Evolutionary conservation across 192 early-diverging fungal genomes (phyloP).

Genomic region (Entomortierella beljakovae): DNA sequence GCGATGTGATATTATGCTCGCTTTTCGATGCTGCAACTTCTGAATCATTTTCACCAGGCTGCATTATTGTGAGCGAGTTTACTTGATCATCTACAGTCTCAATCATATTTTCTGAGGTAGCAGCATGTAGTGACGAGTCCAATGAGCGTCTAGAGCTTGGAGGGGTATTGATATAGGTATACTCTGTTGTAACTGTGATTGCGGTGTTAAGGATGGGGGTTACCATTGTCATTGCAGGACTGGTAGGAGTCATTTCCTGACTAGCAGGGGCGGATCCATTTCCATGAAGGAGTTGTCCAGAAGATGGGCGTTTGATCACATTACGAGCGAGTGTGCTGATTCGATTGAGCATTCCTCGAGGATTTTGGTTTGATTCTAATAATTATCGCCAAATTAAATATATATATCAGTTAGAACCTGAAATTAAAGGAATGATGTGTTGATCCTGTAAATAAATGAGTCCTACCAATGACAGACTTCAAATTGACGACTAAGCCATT

Average conservation of each 20-base stretch:
- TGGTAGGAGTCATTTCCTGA: background rate
- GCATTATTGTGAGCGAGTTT: background rate
- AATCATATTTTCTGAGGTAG: slow-evolving; percentile 2
- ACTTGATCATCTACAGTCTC: slow-evolving; percentile 20
- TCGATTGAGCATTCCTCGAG: slow-evolving; percentile 35
- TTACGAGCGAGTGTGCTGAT: slow-evolving; percentile 39
- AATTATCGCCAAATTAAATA: background rate
- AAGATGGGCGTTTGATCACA: slow-evolving; percentile 30
- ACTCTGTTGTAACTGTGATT: background rate
- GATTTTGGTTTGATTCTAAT: slow-evolving; percentile 38
- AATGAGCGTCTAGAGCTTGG: too few species aligned
- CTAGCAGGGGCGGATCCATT: background rate
- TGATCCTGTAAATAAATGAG: background rate
- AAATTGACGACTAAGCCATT: slow-evolving; percentile 23
- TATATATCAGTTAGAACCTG: background rate
- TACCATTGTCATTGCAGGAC: background rate
- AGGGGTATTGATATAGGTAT: too few species aligned
- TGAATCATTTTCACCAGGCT: too few species aligned
- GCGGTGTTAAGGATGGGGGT: background rate
- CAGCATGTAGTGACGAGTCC: background rate
- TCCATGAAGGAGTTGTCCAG: background rate
- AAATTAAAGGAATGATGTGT: background rate
- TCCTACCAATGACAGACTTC: slow-evolving; percentile 20
- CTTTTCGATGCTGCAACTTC: too few species aligned
- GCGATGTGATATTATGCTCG: too few species aligned